phyloP scores from a whole-genome alignment of 176 grass and related monocot species.

The Ensete glaucum region DNA sequence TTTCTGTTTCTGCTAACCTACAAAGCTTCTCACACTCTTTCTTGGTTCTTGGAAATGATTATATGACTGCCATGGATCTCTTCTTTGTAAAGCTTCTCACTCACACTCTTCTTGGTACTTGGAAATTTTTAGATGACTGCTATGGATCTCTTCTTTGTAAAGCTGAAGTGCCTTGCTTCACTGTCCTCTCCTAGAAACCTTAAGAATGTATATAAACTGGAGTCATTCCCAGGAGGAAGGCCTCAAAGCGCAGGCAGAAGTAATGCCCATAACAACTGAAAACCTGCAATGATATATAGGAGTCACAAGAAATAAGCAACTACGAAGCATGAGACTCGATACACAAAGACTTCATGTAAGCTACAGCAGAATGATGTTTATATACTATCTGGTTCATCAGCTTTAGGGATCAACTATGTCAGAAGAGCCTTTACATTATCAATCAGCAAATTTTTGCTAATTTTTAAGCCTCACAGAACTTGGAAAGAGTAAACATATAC shows the following conservation, averaged over 20 bases:
- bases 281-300: background rate
- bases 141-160: too few relatives aligned
- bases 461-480: background rate
- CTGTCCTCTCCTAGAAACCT: constrained; percentile 7
- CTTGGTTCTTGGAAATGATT: too few relatives aligned
- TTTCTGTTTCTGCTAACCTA: constrained; percentile 9
- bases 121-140: too few relatives aligned
- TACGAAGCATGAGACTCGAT: background rate
- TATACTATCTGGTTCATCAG: too few relatives aligned
- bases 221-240: background rate
- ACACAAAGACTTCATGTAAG: too few relatives aligned
- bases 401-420: too few relatives aligned
- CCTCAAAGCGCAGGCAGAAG: constrained; percentile 16
- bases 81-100: too few relatives aligned
- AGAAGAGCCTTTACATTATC: background rate
- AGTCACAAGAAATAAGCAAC: background rate
- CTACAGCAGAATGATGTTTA: too few relatives aligned
- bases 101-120: too few relatives aligned
- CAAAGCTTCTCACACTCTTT: too few relatives aligned
- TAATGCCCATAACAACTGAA: constrained; percentile 5
- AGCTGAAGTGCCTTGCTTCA: constrained; percentile 6
- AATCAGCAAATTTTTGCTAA: background rate
- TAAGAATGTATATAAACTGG: constrained; percentile 15
- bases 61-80: too few relatives aligned
- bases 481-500: background rate